phyloP scores from a whole-genome alignment of 108 stramenopile species.

The Skeletonema tropicum region DNA sequence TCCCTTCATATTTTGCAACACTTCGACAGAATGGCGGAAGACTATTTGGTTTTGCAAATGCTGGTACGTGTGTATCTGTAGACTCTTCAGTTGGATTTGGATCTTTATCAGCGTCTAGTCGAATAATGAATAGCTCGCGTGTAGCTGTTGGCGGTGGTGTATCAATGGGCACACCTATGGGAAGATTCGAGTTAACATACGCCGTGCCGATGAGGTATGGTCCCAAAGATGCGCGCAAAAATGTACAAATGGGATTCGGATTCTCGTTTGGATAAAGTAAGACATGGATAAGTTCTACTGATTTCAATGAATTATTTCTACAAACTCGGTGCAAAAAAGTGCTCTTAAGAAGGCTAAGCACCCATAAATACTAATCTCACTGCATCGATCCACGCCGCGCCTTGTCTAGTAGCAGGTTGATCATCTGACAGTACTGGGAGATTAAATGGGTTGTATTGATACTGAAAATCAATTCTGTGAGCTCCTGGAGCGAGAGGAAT shows the following conservation, averaged over 20 bases:
- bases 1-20: conserved; percentile 46
- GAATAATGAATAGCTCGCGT: conserved; percentile 59
- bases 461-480: background rate
- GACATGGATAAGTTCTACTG: background rate
- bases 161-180: conserved; percentile 68
- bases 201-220: conserved; percentile 83
- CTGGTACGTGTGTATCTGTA: conserved; percentile 61
- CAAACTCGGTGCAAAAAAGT: no score
- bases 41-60: conserved; percentile 80
- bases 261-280: conserved; percentile 73
- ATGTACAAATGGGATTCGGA: conserved; percentile 84
- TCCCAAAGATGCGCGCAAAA: conserved; percentile 72
- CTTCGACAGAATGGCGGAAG: conserved; percentile 65
- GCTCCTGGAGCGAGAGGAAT: background rate
- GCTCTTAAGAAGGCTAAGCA: no score
- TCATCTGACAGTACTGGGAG: background rate
- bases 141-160: conserved; percentile 74
- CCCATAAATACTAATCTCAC: background rate
- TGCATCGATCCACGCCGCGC: background rate
- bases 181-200: conserved; percentile 80
- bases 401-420: background rate
- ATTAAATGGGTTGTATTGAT: background rate
- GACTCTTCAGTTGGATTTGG: background rate
- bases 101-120: conserved; percentile 28
- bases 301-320: no score